phyloP scores from a whole-genome alignment of 495 filamentous ascomycete genomes.

The Penicillium mononematosum region DNA sequence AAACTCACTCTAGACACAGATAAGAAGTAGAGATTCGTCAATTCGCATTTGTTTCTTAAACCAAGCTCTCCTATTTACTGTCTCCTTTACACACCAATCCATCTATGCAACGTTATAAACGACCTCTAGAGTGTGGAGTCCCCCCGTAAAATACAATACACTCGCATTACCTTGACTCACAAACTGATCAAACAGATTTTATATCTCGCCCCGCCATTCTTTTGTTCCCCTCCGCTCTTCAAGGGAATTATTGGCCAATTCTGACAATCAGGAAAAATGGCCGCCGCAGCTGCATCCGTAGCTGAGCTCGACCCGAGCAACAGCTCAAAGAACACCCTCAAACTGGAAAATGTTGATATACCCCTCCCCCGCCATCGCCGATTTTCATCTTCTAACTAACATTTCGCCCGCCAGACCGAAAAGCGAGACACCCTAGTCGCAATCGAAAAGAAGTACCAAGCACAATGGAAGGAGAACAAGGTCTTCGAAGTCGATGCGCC shows the following conservation, averaged over 20 bases:
- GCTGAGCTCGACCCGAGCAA: conserved; percentile 60
- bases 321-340: conserved; percentile 65
- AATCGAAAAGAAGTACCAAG: conserved; percentile 90
- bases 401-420: conserved; percentile 61
- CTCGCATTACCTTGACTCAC: conserved; percentile 24
- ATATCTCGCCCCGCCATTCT: conserved; percentile 37
- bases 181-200: conserved; percentile 28
- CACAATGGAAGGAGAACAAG: conserved; percentile 72
- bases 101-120: neutral
- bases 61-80: neutral
- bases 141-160: conserved; percentile 16
- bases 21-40: neutral
- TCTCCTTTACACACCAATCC: neutral
- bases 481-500: conserved; percentile 88
- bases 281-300: conserved; percentile 53
- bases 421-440: conserved; percentile 86
- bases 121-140: neutral
- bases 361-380: conserved; percentile 31
- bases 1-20: neutral
- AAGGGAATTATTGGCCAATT: conserved; percentile 14
- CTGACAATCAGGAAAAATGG: conserved; percentile 42
- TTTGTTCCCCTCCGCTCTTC: conserved; percentile 23
- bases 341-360: conserved; percentile 64
- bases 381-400: conserved; percentile 23
- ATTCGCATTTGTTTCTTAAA: neutral